phyloP scores from a whole-genome alignment of 1,284 basidiomycete species.

The Cryptococcus depauperatus region DNA sequence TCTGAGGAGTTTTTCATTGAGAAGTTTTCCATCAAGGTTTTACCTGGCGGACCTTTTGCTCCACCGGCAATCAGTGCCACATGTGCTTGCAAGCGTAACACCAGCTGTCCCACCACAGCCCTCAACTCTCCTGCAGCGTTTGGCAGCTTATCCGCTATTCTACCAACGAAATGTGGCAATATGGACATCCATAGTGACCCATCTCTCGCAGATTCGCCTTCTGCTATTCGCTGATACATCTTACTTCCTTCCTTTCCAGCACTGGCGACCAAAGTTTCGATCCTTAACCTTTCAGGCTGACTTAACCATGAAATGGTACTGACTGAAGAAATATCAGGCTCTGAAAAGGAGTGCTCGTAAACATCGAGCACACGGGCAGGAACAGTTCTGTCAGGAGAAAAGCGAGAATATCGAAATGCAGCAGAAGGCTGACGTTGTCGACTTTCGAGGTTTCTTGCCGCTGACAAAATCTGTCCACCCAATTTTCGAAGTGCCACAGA shows the following conservation, averaged over 20 bases:
- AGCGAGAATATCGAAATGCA: constrained; percentile 36
- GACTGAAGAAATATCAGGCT: constrained; percentile 32
- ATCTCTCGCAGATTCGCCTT: constrained; percentile 45
- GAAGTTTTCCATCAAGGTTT: not conserved
- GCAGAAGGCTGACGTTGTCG: constrained; percentile 31
- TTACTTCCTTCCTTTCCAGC: constrained; percentile 17
- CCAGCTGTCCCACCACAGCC: constrained; percentile 36
- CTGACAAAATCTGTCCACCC: constrained; percentile 24
- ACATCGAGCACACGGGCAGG: constrained; percentile 28
- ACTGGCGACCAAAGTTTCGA: constrained; percentile 19
- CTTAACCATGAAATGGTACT: constrained; percentile 32
- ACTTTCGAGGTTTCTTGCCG: constrained; percentile 33
- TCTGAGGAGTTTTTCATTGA: constrained; percentile 47
- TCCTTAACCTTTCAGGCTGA: constrained; percentile 26
- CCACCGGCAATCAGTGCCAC: constrained; percentile 40
- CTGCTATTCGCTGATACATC: constrained; percentile 37
- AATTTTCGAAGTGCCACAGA: constrained; percentile 31
- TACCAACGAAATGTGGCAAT: constrained; percentile 41
- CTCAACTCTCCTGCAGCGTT: constrained; percentile 42
- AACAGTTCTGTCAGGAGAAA: constrained; percentile 20
- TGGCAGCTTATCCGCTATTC: constrained; percentile 39
- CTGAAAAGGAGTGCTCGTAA: constrained; percentile 25
- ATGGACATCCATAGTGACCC: constrained; percentile 45
- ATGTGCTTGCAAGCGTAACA: constrained; percentile 44
- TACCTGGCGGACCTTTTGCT: constrained; percentile 13